Percentiles rank a stretch among this genome's conserved stretches.
Evolutionary conservation across 2,329 filamentous ascomycete genomes (phyloP).

Genomic region (Nigrospora oryzae): DNA sequence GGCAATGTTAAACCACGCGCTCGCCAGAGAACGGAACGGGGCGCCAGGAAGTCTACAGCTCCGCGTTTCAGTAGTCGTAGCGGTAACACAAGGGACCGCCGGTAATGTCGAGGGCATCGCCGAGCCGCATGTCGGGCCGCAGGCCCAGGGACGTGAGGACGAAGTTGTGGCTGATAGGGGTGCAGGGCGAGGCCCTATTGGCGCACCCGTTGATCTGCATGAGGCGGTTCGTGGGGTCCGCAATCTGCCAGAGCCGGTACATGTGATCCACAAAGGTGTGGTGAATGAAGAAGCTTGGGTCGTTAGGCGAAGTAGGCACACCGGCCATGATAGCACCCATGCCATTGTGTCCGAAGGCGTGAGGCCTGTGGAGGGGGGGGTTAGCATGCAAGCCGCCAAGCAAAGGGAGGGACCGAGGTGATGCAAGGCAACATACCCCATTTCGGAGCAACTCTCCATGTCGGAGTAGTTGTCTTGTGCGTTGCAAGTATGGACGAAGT

Average conservation of each 20-base stretch:
- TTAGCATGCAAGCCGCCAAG: conserved; percentile 5
- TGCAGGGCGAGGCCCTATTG: conserved; percentile 14
- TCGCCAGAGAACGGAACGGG: too few relatives aligned
- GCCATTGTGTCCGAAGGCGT: conserved; percentile 26
- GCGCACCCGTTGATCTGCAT: conserved; percentile 16
- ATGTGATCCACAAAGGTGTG: conserved; percentile 12
- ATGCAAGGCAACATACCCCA: conserved; percentile 17
- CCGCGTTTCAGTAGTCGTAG: conserved; percentile 18
- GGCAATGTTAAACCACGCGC: too few relatives aligned
- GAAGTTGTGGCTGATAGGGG: conserved; percentile 15
- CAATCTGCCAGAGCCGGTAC: conserved; percentile 12
- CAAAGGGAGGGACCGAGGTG: background rate
- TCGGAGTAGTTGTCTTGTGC: conserved; percentile 17
- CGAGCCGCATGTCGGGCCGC: conserved; percentile 14
- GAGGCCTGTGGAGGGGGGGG: conserved; percentile 15
- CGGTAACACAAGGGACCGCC: conserved; percentile 20
- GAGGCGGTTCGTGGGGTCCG: conserved; percentile 7
- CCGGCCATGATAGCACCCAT: conserved; percentile 26
- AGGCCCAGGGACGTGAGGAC: conserved; percentile 17
- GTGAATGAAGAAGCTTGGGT: conserved; percentile 21
- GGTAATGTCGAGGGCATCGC: conserved; percentile 17
- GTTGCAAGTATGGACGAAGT: conserved; percentile 23
- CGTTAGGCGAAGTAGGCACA: conserved; percentile 22
- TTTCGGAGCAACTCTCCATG: conserved; percentile 22
- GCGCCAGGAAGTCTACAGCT: background rate